Conservation (phyloP, 2,329 filamentous ascomycete genomes). For the Cadophora luteo-olivacea region DNA sequence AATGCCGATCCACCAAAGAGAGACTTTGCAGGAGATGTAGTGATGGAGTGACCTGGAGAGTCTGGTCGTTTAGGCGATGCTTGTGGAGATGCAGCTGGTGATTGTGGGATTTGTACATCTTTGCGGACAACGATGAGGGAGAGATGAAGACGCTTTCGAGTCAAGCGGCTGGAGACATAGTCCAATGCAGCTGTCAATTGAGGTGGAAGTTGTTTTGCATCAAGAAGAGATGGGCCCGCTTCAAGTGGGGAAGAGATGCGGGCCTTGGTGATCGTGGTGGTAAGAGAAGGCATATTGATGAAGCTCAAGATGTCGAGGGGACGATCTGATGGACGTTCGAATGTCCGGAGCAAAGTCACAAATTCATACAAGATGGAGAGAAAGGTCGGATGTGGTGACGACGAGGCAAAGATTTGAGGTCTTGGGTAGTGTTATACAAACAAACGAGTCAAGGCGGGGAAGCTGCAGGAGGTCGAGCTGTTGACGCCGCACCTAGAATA, state of each 20-base stretch:
- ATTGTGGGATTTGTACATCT: conserved; percentile 60
- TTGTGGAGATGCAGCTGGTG: conserved; percentile 28
- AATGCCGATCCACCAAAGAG: conserved; percentile 32
- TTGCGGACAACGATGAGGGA: conserved; percentile 63
- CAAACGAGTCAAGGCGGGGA: neutral
- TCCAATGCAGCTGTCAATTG: conserved; percentile 62
- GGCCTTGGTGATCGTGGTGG: conserved; percentile 50
- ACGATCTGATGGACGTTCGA: neutral
- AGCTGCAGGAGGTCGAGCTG: conserved; percentile 1
- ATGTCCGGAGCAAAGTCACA: conserved; percentile 7
- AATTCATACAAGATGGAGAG: conserved; percentile 14
- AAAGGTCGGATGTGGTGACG: neutral
- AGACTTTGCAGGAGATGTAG: conserved; percentile 32
- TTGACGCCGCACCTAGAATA: conserved; percentile 26
- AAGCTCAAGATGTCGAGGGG: conserved; percentile 11
- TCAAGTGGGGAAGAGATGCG: conserved; percentile 68
- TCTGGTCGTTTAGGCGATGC: conserved; percentile 8
- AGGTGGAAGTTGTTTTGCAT: conserved; percentile 63
- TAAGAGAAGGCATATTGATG: conserved; percentile 5
- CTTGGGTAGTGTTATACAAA: conserved; percentile 11
- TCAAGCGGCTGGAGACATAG: conserved; percentile 61
- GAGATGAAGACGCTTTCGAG: conserved; percentile 60
- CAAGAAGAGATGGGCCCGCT: conserved; percentile 65
- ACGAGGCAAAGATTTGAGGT: conserved; percentile 22
- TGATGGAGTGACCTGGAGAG: conserved; percentile 23